phyloP scores from a whole-genome alignment of 2,329 filamentous ascomycete genomes.

The Ceratocystiopsis minuta region DNA sequence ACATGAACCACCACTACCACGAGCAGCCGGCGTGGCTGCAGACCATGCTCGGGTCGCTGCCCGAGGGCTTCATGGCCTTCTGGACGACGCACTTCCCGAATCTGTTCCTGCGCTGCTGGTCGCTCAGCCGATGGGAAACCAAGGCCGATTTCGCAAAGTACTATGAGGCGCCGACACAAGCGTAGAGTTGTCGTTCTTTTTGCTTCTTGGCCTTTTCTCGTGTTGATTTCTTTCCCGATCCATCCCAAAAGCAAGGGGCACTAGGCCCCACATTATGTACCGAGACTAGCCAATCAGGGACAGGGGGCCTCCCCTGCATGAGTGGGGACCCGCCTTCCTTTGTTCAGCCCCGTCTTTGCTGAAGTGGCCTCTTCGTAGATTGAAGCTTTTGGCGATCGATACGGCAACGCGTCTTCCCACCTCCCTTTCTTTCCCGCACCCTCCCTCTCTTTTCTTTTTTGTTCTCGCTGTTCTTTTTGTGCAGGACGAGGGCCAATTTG shows the following conservation, averaged over 20 bases:
- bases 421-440: not conserved
- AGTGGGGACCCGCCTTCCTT: too few species aligned
- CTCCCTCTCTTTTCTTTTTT: not conserved
- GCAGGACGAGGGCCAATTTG: too few species aligned
- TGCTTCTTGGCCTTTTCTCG: too few species aligned
- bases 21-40: slow-evolving; percentile 76
- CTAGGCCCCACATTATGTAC: too few species aligned
- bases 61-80: slow-evolving; percentile 67
- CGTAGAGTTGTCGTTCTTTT: not conserved
- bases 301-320: too few species aligned
- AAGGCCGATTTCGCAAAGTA: slow-evolving; percentile 55
- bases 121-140: slow-evolving; percentile 47
- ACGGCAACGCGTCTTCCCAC: slow-evolving; percentile 1
- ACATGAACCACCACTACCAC: slow-evolving; percentile 96
- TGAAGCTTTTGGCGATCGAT: not conserved
- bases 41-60: slow-evolving; percentile 48
- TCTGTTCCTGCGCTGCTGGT: slow-evolving; percentile 62
- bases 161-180: slow-evolving; percentile 30
- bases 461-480: not conserved
- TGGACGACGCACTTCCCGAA: slow-evolving; percentile 68
- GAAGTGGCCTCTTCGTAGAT: too few species aligned
- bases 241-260: too few species aligned
- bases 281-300: too few species aligned
- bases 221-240: too few species aligned
- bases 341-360: too few species aligned